Evolutionary conservation across 352 stramenopile species (phyloP), one percentile per base, ranked within the genome.

Genomic region (Phytophthora capsici): DNA sequence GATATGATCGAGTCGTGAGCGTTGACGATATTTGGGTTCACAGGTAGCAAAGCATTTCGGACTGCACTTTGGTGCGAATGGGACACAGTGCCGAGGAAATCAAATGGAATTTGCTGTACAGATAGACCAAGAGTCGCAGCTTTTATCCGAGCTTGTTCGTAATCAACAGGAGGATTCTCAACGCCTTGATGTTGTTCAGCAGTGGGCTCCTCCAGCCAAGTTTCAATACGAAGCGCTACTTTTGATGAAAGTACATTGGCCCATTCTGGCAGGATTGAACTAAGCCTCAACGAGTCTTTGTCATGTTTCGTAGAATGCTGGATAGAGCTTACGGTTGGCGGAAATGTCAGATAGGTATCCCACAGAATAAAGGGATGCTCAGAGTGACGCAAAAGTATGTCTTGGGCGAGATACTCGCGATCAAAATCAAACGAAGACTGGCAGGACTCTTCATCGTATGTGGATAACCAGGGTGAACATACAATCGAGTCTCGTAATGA

Each of bases 381-480:
- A 41, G 34, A 49, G 43, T 60, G 28, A 2, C 48, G 26, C 22
- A 69, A 17, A 17, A 63, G 30, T 2, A 66, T 17, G 6, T 30
- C 5, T 66, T 66, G 59, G n/a, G 53, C 47, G 16, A 44, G n/a
- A 8, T 20, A 5, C 20, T 69, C 59, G 14, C 59, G 47, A 52
- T 73, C 65, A 65, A 69, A 69, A 65, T 69, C 65, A 22, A 66
- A 69, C 6, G 34, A 25, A 44, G 52, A 12, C 22, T 65, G 47
- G 17, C 26, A 32, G 5, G n/a, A 37, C 5, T 54, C 52, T 28
- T 36, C 48, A 25, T 53, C 57, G 10, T 41, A 55, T 2, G 57
- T 58, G 25, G 37, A 17, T 53, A 57, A 14, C 59, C 52, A 73
- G 9, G 65, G 65, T 45, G 65, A 73, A 38, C 30, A 61, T 12